Conservation (phyloP, 2,329 filamentous ascomycete genomes). For the Pyrenochaeta sp. region DNA sequence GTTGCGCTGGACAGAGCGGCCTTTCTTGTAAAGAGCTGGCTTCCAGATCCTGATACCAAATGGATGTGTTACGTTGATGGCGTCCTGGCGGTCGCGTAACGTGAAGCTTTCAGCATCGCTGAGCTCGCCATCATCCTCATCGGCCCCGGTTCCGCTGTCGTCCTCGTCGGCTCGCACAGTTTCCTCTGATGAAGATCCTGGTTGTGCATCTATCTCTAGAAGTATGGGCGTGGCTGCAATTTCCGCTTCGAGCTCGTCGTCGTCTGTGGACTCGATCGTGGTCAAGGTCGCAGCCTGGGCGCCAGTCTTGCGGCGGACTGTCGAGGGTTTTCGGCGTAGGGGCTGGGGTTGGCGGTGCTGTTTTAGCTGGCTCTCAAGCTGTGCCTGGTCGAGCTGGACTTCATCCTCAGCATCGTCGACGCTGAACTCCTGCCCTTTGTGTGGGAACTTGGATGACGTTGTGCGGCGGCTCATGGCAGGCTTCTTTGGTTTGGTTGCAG, state of each 20-base stretch:
- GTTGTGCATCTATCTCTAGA: constrained; percentile 30
- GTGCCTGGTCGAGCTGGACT: constrained; percentile 71
- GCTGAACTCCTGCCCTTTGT: constrained; percentile 86
- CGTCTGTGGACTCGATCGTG: constrained; percentile 58
- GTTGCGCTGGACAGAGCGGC: constrained; percentile 92
- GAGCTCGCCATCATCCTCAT: constrained; percentile 72
- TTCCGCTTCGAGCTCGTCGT: constrained; percentile 52
- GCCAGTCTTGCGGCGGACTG: constrained; percentile 58
- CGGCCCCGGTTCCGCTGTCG: constrained; percentile 61
- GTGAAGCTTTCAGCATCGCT: constrained; percentile 98
- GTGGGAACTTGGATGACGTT: constrained; percentile 76
- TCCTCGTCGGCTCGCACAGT: constrained; percentile 48
- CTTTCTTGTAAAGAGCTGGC: constrained; percentile 96
- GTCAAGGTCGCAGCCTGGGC: constrained; percentile 56
- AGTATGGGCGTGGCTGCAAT: constrained; percentile 29
- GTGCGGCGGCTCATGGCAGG: constrained; percentile 75
- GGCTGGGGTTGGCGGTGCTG: constrained; percentile 40
- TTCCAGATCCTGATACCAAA: constrained; percentile 99
- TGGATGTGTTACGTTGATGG: constrained; percentile 98
- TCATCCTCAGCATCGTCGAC: constrained; percentile 87
- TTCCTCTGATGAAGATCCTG: constrained; percentile 47
- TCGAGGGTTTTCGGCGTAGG: constrained; percentile 60
- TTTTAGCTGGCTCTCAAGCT: constrained; percentile 40
- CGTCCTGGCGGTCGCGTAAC: constrained; percentile 92
- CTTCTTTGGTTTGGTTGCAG: constrained; percentile 64